Conservation (phyloP, 129 eudicot genomes). For the Tagetes patula region DNA sequence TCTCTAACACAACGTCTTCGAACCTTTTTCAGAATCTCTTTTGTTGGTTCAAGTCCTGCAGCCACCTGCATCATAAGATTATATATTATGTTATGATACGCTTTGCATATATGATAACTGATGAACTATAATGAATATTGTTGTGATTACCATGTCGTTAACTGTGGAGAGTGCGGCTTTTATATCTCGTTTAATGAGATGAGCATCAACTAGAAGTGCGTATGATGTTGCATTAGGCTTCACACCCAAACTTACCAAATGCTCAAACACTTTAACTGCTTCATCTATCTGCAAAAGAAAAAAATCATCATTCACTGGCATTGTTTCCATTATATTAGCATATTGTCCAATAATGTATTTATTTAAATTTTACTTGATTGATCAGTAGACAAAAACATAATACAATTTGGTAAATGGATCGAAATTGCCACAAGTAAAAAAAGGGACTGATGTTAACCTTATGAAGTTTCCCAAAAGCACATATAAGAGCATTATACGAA, state of each 20-base stretch:
- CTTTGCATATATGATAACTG: neutral
- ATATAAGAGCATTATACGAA: constrained; percentile 76
- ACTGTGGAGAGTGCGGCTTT: constrained; percentile 64
- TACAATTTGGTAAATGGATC: neutral
- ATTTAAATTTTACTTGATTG: neutral
- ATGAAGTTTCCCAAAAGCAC: constrained; percentile 68
- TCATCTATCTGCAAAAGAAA: constrained; percentile 53
- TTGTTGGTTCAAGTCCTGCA: constrained; percentile 68
- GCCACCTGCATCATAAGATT: constrained; percentile 42
- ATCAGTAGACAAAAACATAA: neutral
- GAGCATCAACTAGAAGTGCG: constrained; percentile 75
- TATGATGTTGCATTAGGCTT: constrained; percentile 73
- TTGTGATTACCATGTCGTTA: constrained; percentile 62
- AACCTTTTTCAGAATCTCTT: constrained; percentile 63
- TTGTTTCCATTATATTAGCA: neutral
- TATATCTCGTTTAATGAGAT: constrained; percentile 62
- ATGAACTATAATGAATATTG: neutral
- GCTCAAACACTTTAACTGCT: constrained; percentile 72
- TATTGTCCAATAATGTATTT: no score
- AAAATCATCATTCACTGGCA: constrained; percentile 6
- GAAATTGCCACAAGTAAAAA: neutral
- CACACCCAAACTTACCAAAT: constrained; percentile 58
- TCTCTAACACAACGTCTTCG: constrained; percentile 73
- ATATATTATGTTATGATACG: neutral
- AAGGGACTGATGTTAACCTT: constrained; percentile 46